phyloP scores from a whole-genome alignment of 352 stramenopile species.

The Phytophthora rubi region DNA sequence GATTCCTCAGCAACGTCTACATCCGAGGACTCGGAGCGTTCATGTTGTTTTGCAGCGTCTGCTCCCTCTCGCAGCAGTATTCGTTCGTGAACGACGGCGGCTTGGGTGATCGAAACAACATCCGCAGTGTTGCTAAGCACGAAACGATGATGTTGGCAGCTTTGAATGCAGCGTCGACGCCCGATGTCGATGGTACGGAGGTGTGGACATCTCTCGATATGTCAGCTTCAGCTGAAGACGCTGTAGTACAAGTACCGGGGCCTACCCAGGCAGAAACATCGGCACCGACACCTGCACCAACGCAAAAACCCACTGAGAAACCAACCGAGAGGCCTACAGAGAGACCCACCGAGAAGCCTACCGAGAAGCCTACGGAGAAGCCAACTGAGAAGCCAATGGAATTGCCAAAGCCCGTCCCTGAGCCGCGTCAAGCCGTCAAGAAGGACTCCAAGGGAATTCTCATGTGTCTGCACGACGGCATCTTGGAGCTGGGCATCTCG shows the following conservation, averaged over 20 bases:
- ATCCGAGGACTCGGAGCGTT: constrained; percentile 33
- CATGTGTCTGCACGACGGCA: constrained; percentile 49
- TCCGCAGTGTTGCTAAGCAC: constrained; percentile 10
- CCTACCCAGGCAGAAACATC: constrained; percentile 1
- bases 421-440: constrained; percentile 37
- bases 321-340: constrained; percentile 6
- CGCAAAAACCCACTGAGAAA: background rate
- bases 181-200: constrained; percentile 8
- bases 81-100: constrained; percentile 21
- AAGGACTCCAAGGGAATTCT: constrained; percentile 49
- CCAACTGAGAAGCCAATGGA: constrained; percentile 23
- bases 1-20: constrained; percentile 50
- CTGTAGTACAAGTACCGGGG: background rate
- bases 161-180: constrained; percentile 11
- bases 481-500: constrained; percentile 51
- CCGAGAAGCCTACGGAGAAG: constrained; percentile 20
- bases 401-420: constrained; percentile 27
- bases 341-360: constrained; percentile 18
- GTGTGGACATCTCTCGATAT: constrained; percentile 14
- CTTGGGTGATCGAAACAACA: constrained; percentile 10
- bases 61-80: constrained; percentile 36
- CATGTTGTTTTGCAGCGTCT: constrained; percentile 39
- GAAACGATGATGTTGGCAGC: constrained; percentile 17
- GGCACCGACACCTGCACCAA: constrained; percentile 1
- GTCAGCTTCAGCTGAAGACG: constrained; percentile 13